Base-by-base conservation (phyloP, 225 moss, liverwort and hornwort species). In the Marchantia polymorpha region DNA sequence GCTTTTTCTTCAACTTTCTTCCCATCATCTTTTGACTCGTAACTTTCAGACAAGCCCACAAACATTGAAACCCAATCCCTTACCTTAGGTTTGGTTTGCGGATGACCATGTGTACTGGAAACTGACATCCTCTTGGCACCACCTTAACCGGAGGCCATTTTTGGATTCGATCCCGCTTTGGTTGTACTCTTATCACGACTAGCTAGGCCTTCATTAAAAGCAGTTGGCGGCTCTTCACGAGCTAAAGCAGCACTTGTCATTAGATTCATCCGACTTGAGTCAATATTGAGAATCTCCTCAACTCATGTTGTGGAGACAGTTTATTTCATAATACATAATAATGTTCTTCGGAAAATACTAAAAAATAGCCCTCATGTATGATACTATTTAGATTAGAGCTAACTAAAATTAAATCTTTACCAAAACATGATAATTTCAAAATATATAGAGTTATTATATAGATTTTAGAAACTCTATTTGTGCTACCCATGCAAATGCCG, bases 1-100 rank as follows among this genome's bases (percentile, higher is more conserved):
- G 85, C 80, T 68, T 95, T 93, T 49, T 95, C 93, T 80, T 93
- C 95, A 4, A 78, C 78, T 74, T 93, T 95, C 70, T 90, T 91
- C 64, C 83, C 89, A 27, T 94, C 92, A 72, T 93, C 92, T 77
- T 89, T 83, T 77, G 90, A 88, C 55, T 91, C 95, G 63, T 93
- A 92, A 63, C 91, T 92, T 83, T 90, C 95, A 74, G 89, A 88
- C 12, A 88, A 86, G n/a, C 90, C 93, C 52, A 88, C 82, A 69
- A 90, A 87, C 20, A 86, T 55, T 47, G 85, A 78, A 19, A 84
- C 78, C 58, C 90, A 85, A 83, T 93, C 93, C 80, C 72, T 39
- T 60, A 17, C 80, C 77, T 90, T 90, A 11, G 89, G 76, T 81
- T 92, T 99, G 52, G 46, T 81, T 15, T 87, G 71, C 26, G 82